Conservation (phyloP, 371 early-diverging fungal genomes). For the Mortierella sp. region DNA sequence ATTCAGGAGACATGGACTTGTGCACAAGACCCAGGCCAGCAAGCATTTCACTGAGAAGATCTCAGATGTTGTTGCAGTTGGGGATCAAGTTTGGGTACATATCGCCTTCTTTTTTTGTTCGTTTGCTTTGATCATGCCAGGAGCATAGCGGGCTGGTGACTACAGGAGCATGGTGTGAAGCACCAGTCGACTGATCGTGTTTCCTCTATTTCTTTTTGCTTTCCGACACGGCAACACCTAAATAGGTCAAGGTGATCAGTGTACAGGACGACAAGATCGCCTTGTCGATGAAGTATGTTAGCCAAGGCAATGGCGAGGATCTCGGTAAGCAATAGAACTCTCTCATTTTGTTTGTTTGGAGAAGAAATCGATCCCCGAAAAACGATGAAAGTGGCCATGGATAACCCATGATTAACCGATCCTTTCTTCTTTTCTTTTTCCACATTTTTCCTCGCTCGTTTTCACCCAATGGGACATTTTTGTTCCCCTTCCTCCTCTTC, state of each 20-base stretch:
- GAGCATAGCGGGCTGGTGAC: neutral
- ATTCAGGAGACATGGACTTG: conserved; percentile 40
- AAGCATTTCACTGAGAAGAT: conserved; percentile 42
- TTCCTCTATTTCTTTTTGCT: neutral
- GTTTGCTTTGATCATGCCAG: neutral
- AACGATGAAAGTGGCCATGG: neutral
- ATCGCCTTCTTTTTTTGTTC: neutral
- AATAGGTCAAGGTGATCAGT: conserved; percentile 51
- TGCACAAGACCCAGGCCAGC: conserved; percentile 47
- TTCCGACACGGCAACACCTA: neutral
- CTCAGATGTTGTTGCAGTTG: conserved; percentile 42
- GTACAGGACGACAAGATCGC: conserved; percentile 54
- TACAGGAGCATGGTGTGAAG: neutral
- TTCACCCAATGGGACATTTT: neutral
- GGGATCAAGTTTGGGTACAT: conserved; percentile 53
- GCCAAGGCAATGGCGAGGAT: conserved; percentile 45
- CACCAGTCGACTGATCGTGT: neutral
- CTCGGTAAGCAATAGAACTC: conserved; percentile 27
- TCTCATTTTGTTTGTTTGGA: neutral
- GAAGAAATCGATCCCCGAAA: neutral
- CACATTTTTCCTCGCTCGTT: neutral
- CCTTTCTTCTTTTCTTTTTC: neutral
- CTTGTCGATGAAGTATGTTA: conserved; percentile 54
- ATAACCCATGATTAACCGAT: neutral
- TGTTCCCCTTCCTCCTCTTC: neutral